phyloP scores from a whole-genome alignment of 768 basidiomycete species.

The Suillus americanus region DNA sequence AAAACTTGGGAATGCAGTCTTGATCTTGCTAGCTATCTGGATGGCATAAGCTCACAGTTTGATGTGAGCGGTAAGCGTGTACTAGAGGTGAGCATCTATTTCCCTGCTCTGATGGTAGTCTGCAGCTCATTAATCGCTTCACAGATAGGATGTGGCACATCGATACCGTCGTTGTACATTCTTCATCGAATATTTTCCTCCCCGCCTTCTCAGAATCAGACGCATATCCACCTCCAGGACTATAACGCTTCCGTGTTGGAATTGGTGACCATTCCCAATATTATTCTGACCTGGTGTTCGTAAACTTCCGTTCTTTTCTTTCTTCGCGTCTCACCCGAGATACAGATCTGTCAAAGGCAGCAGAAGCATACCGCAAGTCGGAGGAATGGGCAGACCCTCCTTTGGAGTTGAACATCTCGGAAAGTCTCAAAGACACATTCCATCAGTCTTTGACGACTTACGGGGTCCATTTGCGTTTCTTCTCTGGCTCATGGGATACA shows the following conservation, averaged over 20 bases:
- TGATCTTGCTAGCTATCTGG: constrained; percentile 75
- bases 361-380: constrained; percentile 42
- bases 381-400: constrained; percentile 31
- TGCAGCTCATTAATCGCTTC: neutral
- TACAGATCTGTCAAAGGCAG: constrained; percentile 62
- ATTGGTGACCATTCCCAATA: constrained; percentile 77
- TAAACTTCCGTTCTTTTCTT: constrained; percentile 10
- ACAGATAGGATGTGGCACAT: constrained; percentile 93
- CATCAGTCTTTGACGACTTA: constrained; percentile 50
- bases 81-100: constrained; percentile 59
- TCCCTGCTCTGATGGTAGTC: neutral
- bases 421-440: constrained; percentile 66
- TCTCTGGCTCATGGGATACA: constrained; percentile 77
- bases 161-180: constrained; percentile 76
- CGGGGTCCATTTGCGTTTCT: constrained; percentile 68
- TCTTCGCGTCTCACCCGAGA: neutral
- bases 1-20: constrained; percentile 98
- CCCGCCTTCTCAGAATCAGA: constrained; percentile 28
- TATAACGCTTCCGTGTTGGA: constrained; percentile 84
- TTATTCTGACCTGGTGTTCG: constrained; percentile 82
- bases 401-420: constrained; percentile 61
- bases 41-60: constrained; percentile 28
- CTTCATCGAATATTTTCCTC: constrained; percentile 58
- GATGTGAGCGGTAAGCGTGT: constrained; percentile 50
- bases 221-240: constrained; percentile 81